A percentile compares a stretch with the other conserved stretches of the same genome.
These are phyloP conservation scores for Periconia digitata DNA, from an alignment of 2,329 filamentous ascomycete genomes.

Conservation along the genomic window DNA sequence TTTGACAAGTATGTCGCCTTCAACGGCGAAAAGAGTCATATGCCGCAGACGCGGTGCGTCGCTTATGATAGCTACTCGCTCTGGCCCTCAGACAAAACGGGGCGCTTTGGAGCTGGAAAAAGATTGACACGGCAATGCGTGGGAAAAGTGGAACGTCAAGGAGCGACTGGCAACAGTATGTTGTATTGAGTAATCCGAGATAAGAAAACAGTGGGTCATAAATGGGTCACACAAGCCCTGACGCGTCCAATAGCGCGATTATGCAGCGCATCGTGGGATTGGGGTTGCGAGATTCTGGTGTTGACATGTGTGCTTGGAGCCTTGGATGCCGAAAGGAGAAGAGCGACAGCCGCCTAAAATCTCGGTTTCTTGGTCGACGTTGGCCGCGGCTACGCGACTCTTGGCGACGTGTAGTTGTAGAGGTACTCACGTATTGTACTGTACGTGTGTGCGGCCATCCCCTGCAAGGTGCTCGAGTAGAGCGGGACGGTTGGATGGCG, in stretches of 20 bases:
- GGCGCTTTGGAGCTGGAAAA: constrained; percentile 5
- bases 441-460: too few relatives aligned
- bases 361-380: too few relatives aligned
- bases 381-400: too few relatives aligned
- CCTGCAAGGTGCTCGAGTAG: too few relatives aligned
- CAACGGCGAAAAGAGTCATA: too few relatives aligned
- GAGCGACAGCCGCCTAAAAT: too few relatives aligned
- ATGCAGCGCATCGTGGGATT: constrained; percentile 23
- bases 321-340: not conserved
- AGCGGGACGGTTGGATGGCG: too few relatives aligned
- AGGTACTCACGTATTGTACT: too few relatives aligned
- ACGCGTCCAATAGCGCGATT: constrained; percentile 31
- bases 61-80: too few relatives aligned
- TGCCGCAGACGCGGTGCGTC: too few relatives aligned
- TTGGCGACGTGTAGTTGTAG: too few relatives aligned
- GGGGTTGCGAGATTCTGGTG: constrained; percentile 1
- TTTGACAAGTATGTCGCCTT: too few relatives aligned
- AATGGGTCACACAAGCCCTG: constrained; percentile 31
- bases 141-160: constrained; percentile 33
- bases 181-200: constrained; percentile 35
- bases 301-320: not conserved
- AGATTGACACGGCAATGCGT: constrained; percentile 27
- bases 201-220: constrained; percentile 38
- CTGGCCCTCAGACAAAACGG: not conserved
- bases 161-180: constrained; percentile 24